Evolutionary conservation across 2,329 filamentous ascomycete genomes (phyloP).

Genomic region (Zasmidium angulare): DNA sequence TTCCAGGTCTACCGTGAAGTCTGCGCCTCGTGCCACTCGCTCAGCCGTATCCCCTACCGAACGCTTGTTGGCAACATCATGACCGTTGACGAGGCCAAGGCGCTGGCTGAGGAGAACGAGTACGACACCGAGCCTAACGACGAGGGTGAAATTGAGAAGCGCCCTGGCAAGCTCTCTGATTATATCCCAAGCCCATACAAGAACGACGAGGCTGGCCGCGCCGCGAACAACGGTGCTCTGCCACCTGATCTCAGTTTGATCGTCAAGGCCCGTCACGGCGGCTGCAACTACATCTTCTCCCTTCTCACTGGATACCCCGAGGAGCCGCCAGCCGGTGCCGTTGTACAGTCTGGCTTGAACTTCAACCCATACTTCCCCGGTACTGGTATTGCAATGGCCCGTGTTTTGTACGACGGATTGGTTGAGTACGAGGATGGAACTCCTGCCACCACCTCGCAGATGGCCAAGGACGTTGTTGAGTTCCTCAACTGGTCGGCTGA

Average conservation of each 20-base stretch:
- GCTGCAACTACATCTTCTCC: constrained; percentile 97
- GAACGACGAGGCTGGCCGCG: constrained; percentile 97
- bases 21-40: constrained; percentile 95
- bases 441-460: constrained; percentile 91
- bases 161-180: constrained; percentile 96
- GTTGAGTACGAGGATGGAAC: constrained; percentile 98
- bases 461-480: constrained; percentile 99
- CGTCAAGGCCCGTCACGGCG: constrained; percentile 94
- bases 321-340: constrained; percentile 85
- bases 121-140: constrained; percentile 98
- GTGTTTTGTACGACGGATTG: constrained; percentile 94
- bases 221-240: constrained; percentile 96
- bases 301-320: constrained; percentile 97
- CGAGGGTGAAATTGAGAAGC: constrained; percentile 96
- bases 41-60: constrained; percentile 91
- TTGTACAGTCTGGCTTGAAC: constrained; percentile 86
- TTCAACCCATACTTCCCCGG: constrained; percentile 99
- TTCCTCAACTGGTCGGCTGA: constrained; percentile 99
- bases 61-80: constrained; percentile 84
- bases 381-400: constrained; percentile 97
- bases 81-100: constrained; percentile 98
- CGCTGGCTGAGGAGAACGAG: constrained; percentile 94
- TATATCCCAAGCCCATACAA: constrained; percentile 95
- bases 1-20: constrained; percentile 99
- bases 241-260: constrained; percentile 98